Conservation (phyloP, 768 basidiomycete species). For the Rhodotorula paludigena region DNA sequence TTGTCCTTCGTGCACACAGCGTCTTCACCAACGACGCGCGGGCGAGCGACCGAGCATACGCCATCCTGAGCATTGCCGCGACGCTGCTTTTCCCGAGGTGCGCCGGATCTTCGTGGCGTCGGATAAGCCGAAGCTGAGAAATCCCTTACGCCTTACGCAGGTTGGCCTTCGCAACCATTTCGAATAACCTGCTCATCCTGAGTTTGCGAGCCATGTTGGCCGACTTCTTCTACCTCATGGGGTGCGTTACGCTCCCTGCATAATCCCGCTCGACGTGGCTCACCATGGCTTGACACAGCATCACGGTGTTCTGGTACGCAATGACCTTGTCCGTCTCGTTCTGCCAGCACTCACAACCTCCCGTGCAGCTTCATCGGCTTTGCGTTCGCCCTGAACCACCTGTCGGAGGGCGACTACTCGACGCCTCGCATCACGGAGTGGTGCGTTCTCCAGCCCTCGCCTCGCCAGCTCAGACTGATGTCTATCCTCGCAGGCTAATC, state of each 20-base stretch:
- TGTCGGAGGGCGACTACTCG: constrained; percentile 36
- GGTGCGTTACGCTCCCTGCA: neutral
- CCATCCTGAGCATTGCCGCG: constrained; percentile 32
- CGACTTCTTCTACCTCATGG: constrained; percentile 59
- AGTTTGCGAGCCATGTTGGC: constrained; percentile 76
- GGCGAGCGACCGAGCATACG: constrained; percentile 27
- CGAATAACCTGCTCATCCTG: constrained; percentile 55
- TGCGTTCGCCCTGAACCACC: constrained; percentile 38
- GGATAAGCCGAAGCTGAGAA: neutral
- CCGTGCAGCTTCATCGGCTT: constrained; percentile 35
- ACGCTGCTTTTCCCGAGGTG: constrained; percentile 53
- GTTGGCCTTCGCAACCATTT: constrained; percentile 82
- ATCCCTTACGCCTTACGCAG: constrained; percentile 48
- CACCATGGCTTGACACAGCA: neutral
- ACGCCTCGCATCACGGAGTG: constrained; percentile 32
- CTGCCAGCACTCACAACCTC: neutral
- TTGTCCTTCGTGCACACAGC: constrained; percentile 21
- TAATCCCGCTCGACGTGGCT: neutral
- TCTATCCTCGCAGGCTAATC: constrained; percentile 41
- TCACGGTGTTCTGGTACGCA: constrained; percentile 63
- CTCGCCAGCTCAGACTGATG: neutral
- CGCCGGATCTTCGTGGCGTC: constrained; percentile 87
- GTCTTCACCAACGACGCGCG: constrained; percentile 11
- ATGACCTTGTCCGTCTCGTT: no score
- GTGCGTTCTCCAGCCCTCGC: neutral